Percentiles rank a stretch among this genome's conserved stretches.
phyloP scores from a whole-genome alignment of 2,329 filamentous ascomycete species.

The Fusarium subtropicale region DNA sequence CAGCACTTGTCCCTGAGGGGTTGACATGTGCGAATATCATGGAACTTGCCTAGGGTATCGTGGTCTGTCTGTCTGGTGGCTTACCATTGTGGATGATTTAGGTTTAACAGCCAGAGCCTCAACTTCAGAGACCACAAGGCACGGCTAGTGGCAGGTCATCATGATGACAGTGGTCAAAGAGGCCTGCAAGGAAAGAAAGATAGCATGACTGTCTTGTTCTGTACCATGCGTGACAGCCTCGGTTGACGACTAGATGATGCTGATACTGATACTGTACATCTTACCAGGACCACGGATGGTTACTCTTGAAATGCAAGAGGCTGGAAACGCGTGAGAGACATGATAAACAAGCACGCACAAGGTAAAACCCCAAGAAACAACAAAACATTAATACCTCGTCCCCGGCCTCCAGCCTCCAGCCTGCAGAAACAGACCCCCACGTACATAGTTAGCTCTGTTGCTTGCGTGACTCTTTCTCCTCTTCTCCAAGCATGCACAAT shows the following conservation, averaged over 20 bases:
- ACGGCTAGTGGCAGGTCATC: not conserved
- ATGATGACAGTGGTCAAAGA: conserved; percentile 15
- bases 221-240: conserved; percentile 15
- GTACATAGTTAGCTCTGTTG: not conserved
- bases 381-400: not conserved
- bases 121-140: conserved; percentile 14
- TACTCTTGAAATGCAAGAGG: conserved; percentile 5
- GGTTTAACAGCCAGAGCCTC: conserved; percentile 29
- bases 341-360: conserved; percentile 1
- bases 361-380: not conserved
- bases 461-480: conserved; percentile 27
- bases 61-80: not conserved
- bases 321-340: not conserved
- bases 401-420: conserved; percentile 8
- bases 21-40: conserved; percentile 29
- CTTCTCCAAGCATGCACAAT: conserved; percentile 10
- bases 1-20: not conserved
- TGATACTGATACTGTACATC: not conserved
- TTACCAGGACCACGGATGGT: not conserved
- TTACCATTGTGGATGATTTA: not conserved
- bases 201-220: conserved; percentile 10
- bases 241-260: conserved; percentile 28
- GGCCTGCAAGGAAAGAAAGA: not conserved
- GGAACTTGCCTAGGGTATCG: conserved; percentile 3
- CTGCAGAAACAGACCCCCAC: conserved; percentile 30